A percentile compares a stretch with the other conserved stretches of the same genome.
These are phyloP conservation scores for Yarrowia keelungensis DNA, from an alignment of 805 yeast species.

Conservation along the genomic window DNA sequence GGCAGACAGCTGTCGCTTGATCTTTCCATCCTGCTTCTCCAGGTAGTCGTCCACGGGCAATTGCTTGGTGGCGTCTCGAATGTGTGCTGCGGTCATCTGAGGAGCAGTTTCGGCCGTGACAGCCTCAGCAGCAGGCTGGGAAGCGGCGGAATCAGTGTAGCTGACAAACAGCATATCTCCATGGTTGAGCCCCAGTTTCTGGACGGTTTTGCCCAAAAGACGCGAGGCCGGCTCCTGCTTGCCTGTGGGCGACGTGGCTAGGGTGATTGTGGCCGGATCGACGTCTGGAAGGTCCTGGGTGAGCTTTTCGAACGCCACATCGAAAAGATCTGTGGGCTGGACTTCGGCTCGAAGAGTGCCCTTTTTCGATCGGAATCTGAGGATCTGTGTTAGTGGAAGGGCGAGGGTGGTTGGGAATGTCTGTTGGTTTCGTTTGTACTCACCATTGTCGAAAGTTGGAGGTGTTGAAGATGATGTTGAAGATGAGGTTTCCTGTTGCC, in stretches of 20 bases:
- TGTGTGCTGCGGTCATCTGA: slow-evolving; percentile 42
- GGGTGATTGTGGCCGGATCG: slow-evolving; percentile 36
- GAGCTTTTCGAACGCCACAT: slow-evolving; percentile 51
- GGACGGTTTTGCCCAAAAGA: slow-evolving; percentile 51
- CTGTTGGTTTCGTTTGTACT: not conserved
- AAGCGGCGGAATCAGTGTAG: slow-evolving; percentile 47
- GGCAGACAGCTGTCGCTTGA: slow-evolving; percentile 59
- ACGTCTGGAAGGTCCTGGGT: slow-evolving; percentile 10
- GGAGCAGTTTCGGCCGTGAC: slow-evolving; percentile 30
- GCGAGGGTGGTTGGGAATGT: not conserved
- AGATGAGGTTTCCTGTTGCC: not conserved
- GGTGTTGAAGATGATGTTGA: not conserved
- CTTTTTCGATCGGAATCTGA: slow-evolving; percentile 82
- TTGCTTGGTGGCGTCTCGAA: slow-evolving; percentile 55
- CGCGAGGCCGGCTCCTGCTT: slow-evolving; percentile 53
- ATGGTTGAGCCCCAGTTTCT: slow-evolving; percentile 54
- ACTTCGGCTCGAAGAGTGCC: slow-evolving; percentile 78
- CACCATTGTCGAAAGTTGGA: slow-evolving; percentile 6
- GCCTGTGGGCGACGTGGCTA: slow-evolving; percentile 58
- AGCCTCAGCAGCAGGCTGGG: slow-evolving; percentile 41
- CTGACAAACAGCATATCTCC: slow-evolving; percentile 63
- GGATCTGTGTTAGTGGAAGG: slow-evolving; percentile 53
- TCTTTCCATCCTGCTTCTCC: slow-evolving; percentile 73
- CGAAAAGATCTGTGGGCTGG: slow-evolving; percentile 56
- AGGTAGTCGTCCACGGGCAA: slow-evolving; percentile 69